Evolutionary conservation across 495 filamentous ascomycete genomes (phyloP).

Genomic region (Peziza echinospora): DNA sequence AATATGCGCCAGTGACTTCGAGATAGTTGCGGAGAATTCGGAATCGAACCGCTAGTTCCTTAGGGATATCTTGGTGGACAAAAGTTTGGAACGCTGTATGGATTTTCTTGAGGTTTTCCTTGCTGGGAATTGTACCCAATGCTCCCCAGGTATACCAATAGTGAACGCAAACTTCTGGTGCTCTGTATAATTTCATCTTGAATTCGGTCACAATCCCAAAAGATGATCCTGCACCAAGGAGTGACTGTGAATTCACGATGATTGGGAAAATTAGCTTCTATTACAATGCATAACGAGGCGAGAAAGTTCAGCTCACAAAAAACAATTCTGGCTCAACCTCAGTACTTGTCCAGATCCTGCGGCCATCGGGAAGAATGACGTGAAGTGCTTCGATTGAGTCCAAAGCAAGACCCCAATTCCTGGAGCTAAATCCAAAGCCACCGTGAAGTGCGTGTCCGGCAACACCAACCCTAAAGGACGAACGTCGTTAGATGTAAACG

Average conservation of each 20-base stretch:
- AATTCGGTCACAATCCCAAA: constrained; percentile 46
- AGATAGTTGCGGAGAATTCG: constrained; percentile 1
- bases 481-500: too few relatives aligned
- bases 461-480: constrained; percentile 41
- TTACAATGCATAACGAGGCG: too few relatives aligned
- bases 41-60: not conserved
- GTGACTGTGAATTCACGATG: too few relatives aligned
- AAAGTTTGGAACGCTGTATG: not conserved
- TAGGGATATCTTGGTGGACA: not conserved
- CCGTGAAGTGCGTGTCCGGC: constrained; percentile 57
- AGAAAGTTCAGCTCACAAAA: constrained; percentile 26
- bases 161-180: constrained; percentile 31
- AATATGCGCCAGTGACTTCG: constrained; percentile 11
- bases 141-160: constrained; percentile 29
- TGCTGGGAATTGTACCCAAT: constrained; percentile 17
- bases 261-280: too few relatives aligned
- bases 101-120: constrained; percentile 20
- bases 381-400: constrained; percentile 39
- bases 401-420: constrained; percentile 42
- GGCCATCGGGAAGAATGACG: constrained; percentile 42
- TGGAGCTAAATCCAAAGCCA: constrained; percentile 39
- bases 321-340: constrained; percentile 28
- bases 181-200: constrained; percentile 35
- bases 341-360: constrained; percentile 22
- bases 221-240: constrained; percentile 38